Evolutionary conservation across 2,329 filamentous ascomycete species (phyloP).

Genomic region (Sporothrix globosa): DNA sequence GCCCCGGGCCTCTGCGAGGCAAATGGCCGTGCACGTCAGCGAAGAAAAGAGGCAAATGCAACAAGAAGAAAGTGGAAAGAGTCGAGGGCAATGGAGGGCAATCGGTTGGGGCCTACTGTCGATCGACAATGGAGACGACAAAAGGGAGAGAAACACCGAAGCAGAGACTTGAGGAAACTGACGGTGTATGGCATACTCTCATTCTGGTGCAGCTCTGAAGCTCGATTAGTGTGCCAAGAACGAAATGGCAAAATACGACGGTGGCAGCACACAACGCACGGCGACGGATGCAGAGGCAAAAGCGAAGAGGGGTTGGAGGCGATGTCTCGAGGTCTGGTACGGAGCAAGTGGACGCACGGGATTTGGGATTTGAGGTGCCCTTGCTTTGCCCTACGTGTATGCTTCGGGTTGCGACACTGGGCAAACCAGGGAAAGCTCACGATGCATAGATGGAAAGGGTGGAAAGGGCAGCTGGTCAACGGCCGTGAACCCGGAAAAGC

Average conservation of each 20-base stretch:
- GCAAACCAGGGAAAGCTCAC: conserved; percentile 22
- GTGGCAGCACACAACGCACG: conserved; percentile 6
- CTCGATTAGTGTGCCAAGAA: conserved; percentile 1
- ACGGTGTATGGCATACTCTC: too few species aligned
- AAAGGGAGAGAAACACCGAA: background rate
- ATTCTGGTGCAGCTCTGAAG: background rate
- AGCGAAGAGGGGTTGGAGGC: background rate
- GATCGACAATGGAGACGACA: conserved; percentile 16
- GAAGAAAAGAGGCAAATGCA: background rate
- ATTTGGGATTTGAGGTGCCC: background rate
- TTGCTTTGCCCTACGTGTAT: background rate
- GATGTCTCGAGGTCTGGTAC: background rate
- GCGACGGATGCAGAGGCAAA: conserved; percentile 2
- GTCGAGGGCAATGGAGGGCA: background rate
- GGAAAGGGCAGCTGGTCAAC: background rate
- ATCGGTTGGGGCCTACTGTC: conserved; percentile 13
- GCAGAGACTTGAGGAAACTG: too few species aligned
- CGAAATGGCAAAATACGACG: conserved; percentile 19
- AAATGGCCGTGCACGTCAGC: background rate
- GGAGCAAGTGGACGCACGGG: background rate
- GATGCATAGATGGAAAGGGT: background rate
- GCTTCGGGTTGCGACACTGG: conserved; percentile 21
- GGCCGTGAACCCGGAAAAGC: conserved; percentile 8
- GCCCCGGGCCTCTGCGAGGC: background rate
- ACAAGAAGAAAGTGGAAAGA: background rate